Evolutionary conservation across 2,329 filamentous ascomycete genomes (phyloP).

Genomic region (Penicillium polonicum): DNA sequence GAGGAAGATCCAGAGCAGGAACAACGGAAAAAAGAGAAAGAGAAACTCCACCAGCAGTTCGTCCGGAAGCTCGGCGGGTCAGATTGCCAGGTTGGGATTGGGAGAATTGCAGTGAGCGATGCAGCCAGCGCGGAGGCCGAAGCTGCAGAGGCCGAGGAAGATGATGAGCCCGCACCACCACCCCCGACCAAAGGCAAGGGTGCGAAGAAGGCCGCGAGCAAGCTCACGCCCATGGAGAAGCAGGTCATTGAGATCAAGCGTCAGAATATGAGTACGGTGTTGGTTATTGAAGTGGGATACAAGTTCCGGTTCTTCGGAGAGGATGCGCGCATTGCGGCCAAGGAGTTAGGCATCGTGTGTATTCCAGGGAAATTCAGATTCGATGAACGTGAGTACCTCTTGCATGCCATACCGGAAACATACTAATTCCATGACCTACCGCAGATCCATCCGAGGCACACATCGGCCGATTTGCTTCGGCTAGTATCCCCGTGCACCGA

Average conservation of each 20-base stretch:
- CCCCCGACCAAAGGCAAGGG: constrained; percentile 46
- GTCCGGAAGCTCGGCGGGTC: constrained; percentile 86
- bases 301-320: constrained; percentile 98
- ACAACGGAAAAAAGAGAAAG: constrained; percentile 58
- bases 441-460: constrained; percentile 84
- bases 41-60: constrained; percentile 77
- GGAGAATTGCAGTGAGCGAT: constrained; percentile 58
- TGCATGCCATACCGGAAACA: background rate
- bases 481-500: constrained; percentile 89
- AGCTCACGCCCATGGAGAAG: constrained; percentile 90
- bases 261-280: constrained; percentile 81
- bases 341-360: constrained; percentile 90
- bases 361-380: constrained; percentile 94
- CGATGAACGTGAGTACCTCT: constrained; percentile 69
- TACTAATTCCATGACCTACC: constrained; percentile 18
- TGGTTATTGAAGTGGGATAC: constrained; percentile 95
- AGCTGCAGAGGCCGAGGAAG: constrained; percentile 58
- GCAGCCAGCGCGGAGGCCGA: constrained; percentile 55
- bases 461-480: constrained; percentile 86
- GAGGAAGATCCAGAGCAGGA: constrained; percentile 50
- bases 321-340: constrained; percentile 84
- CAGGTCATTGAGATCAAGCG: constrained; percentile 93
- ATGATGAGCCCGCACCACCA: constrained; percentile 48
- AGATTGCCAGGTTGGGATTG: constrained; percentile 71
- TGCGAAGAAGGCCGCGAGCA: constrained; percentile 71